Evolutionary conservation across 805 yeast species (phyloP), one percentile per base, ranked within the genome.

Genomic region (Pichia scutulata): DNA sequence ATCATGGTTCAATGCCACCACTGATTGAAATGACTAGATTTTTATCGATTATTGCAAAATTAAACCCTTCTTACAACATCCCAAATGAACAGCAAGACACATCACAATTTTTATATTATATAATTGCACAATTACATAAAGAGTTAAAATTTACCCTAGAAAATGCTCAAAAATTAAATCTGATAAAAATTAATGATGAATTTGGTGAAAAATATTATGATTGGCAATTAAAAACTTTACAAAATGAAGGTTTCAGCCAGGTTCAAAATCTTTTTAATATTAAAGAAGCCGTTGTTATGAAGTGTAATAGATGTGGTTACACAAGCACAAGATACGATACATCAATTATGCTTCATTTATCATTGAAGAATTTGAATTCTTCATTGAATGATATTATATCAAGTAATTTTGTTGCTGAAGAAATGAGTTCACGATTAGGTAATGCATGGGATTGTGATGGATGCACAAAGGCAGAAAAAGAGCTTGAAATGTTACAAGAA

Each of bases 371-470:
- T 9, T 49, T 46, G 8, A 62, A 58, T 39, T 48, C 51, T 14
- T 55, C 58, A 46, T 63, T 86, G 49, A 79, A 83, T 43, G 88
- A 84, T 50, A 80, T 89, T 56, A 75, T 86, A 41, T 67, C 71
- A 30, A 71, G 81, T 60, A 84, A 78, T 60, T 78, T 86, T 0
- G 70, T 74, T 48, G 82, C 80, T 52, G 95, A 86, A 62, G 71
- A 81, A 4, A 65, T 86, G 47, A 70, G 73, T n/a, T 72, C 74
- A 8, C 84, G 60, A 30, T 52, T 88, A 24, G 90, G 82, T 7
- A 85, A 86, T 66, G 87, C 93, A 1, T 86, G 95, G 95, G 78
- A 82, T 55, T 86, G 95, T 69, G 90, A 93, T 8, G 77, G 80
- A 49, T 86, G 95, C 68, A 66, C 64, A 47, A 67, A 75, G 52